phyloP scores from a whole-genome alignment of 1,139 yeast species.

The Suhomyces coccinellae region DNA sequence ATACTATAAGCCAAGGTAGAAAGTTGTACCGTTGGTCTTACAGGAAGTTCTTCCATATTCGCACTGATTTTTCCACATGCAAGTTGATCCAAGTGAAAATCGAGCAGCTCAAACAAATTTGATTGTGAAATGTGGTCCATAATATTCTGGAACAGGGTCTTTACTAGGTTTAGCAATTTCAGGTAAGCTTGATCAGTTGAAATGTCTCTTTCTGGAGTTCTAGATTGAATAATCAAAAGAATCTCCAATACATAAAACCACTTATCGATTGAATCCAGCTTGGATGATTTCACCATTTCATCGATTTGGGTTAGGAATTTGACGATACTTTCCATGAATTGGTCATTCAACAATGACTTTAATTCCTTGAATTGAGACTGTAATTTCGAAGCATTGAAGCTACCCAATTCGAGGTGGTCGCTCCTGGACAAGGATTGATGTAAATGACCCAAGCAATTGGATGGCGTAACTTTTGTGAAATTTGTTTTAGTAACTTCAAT shows the following conservation, averaged over 20 bases:
- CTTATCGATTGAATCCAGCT: not conserved
- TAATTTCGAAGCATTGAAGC: conserved; percentile 15
- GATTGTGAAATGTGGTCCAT: conserved; percentile 4
- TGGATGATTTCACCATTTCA: not conserved
- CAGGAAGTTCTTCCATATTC: conserved; percentile 16
- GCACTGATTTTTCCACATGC: not conserved
- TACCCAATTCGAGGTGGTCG: conserved; percentile 12
- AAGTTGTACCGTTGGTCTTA: conserved; percentile 29
- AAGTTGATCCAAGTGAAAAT: not conserved
- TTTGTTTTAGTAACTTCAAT: conserved; percentile 12
- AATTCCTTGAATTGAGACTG: conserved; percentile 15
- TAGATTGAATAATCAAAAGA: conserved; percentile 9
- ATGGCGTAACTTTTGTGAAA: conserved; percentile 10
- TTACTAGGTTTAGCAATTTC: conserved; percentile 1
- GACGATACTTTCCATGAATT: conserved; percentile 13
- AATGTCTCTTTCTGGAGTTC: conserved; percentile 2
- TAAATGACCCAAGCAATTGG: conserved; percentile 17
- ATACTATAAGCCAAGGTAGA: conserved; percentile 25
- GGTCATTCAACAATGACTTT: conserved; percentile 8
- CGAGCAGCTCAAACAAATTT: not conserved
- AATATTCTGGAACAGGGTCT: conserved; percentile 8
- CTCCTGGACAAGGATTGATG: conserved; percentile 3
- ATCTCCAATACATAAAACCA: conserved; percentile 11
- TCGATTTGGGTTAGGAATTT: conserved; percentile 4
- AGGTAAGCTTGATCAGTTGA: not conserved